phyloP scores from a whole-genome alignment of 805 yeast genomes.

The Ogataea zsoltii region DNA sequence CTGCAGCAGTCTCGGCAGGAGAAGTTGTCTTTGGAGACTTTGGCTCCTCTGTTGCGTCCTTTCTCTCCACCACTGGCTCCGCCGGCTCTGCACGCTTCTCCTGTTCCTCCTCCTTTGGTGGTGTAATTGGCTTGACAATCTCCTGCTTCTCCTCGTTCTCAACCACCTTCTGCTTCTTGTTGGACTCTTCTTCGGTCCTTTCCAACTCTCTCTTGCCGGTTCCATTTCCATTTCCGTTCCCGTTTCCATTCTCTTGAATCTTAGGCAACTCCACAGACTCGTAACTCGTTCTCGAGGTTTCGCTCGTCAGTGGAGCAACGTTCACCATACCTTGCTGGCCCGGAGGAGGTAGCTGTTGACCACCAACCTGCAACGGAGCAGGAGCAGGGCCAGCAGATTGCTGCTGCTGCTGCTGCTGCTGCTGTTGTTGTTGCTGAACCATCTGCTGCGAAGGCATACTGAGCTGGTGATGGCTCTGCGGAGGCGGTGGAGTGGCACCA shows the following conservation, averaged over 20 bases:
- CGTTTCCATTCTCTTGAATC: not conserved
- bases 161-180: slow-evolving; percentile 15
- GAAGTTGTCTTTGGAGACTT: too few relatives aligned
- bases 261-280: slow-evolving; percentile 6
- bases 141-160: not conserved
- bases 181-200: slow-evolving; percentile 1
- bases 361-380: slow-evolving; percentile 30
- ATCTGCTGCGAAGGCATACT: slow-evolving; percentile 40
- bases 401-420: slow-evolving; percentile 30
- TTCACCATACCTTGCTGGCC: slow-evolving; percentile 8
- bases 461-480: slow-evolving; percentile 61
- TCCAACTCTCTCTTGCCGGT: slow-evolving; percentile 14
- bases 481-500: slow-evolving; percentile 52
- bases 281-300: not conserved
- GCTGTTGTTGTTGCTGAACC: slow-evolving; percentile 38
- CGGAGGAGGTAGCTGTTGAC: slow-evolving; percentile 31
- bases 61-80: too few relatives aligned
- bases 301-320: slow-evolving; percentile 5
- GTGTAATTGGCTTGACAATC: not conserved
- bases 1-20: too few relatives aligned
- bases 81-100: not conserved
- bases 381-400: slow-evolving; percentile 31
- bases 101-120: slow-evolving; percentile 1
- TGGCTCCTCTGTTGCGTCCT: not conserved
- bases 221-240: not conserved